Evolutionary conservation across 2,329 filamentous ascomycete species (phyloP), one percentile per base, ranked within the genome.

Genomic region (Epichloe aotearoae): DNA sequence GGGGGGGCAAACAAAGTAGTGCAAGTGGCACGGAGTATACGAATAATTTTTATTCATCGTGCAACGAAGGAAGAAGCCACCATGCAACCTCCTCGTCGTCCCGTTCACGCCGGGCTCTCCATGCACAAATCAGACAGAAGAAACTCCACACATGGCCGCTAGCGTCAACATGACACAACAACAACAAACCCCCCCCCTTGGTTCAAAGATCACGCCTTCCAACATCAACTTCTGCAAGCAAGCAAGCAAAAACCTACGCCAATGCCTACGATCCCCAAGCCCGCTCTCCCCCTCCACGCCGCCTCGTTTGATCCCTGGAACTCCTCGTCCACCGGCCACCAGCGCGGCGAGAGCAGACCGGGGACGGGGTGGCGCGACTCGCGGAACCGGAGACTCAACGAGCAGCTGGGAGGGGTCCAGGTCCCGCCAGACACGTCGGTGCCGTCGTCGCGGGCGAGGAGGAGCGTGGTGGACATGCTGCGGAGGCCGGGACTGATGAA

Each of bases 321-420:
- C 67, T 83, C 82, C 14, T 79, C 81, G 12, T 81, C 83, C 5
- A 83, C 84, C 1, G 87, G 87, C 44, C 88, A 95, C 64, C 89
- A 95, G 66, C 76, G 81, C 40, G 80, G 86, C 41, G 85, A 91
- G 53, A 82, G 80, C 53, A 68, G 71, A 3, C 73, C 84, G 1
- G 77, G 79, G 2, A 76, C 77, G 23, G 56, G 79, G 61, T 94
- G 88, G 88, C 81, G 86, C 23, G 73, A 81, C 47, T 84, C 80
- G 14, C 79, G 87, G 41, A 77, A 74, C 43, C 66, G 73, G 50
- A 93, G 91, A 67, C 73, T 95, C 39, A 73, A 75, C 45, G 73
- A 74, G 59, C 88, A 94, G 64, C 87, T 87, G 64, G 46, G 70
- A n/a, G 78, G 82, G 46, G 79, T 80, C 3, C 8, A 81, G 45